Percentiles rank a stretch among this genome's conserved stretches.
phyloP scores from a whole-genome alignment of 1,284 basidiomycete species.

The Malassezia arunalokei region DNA sequence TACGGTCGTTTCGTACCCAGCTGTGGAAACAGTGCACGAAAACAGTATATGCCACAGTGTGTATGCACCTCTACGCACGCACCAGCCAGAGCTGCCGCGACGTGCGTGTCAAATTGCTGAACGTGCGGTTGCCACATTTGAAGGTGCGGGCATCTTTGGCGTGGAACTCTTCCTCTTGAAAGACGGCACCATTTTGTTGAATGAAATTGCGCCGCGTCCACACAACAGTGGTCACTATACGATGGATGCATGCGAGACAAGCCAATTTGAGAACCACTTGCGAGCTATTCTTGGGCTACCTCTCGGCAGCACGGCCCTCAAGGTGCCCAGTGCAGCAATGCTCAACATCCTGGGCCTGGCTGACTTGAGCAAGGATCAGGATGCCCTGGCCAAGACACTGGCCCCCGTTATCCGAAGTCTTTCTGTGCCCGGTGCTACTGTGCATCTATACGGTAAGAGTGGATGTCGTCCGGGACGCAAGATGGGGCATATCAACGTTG shows the following conservation, averaged over 20 bases:
- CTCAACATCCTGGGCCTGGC: slow-evolving; percentile 66
- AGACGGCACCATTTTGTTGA: slow-evolving; percentile 74
- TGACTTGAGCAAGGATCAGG: slow-evolving; percentile 32
- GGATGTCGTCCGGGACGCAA: slow-evolving; percentile 82
- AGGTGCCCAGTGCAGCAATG: slow-evolving; percentile 80
- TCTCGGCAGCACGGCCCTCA: slow-evolving; percentile 74
- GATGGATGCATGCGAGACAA: slow-evolving; percentile 92
- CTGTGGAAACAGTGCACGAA: slow-evolving; percentile 89
- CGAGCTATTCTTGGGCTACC: slow-evolving; percentile 86
- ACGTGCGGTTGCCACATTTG: slow-evolving; percentile 63
- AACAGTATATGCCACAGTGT: slow-evolving; percentile 89
- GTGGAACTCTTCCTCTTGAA: slow-evolving; percentile 94
- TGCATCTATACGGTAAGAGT: slow-evolving; percentile 86
- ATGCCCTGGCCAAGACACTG: slow-evolving; percentile 39
- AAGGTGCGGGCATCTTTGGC: slow-evolving; percentile 86
- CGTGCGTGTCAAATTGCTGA: slow-evolving; percentile 67
- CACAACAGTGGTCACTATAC: slow-evolving; percentile 99
- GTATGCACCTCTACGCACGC: slow-evolving; percentile 58
- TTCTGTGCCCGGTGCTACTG: slow-evolving; percentile 61
- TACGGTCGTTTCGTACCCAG: slow-evolving; percentile 71
- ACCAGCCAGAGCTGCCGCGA: slow-evolving; percentile 51
- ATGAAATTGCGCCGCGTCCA: slow-evolving; percentile 97
- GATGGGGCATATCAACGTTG: slow-evolving; percentile 93
- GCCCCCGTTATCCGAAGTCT: slow-evolving; percentile 37
- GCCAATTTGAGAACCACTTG: slow-evolving; percentile 95